Percentiles rank a stretch among this genome's conserved stretches.
These are phyloP conservation scores for Arachis stenosperma DNA, from an alignment of 306 rosid genomes.

Conservation along the genomic window DNA sequence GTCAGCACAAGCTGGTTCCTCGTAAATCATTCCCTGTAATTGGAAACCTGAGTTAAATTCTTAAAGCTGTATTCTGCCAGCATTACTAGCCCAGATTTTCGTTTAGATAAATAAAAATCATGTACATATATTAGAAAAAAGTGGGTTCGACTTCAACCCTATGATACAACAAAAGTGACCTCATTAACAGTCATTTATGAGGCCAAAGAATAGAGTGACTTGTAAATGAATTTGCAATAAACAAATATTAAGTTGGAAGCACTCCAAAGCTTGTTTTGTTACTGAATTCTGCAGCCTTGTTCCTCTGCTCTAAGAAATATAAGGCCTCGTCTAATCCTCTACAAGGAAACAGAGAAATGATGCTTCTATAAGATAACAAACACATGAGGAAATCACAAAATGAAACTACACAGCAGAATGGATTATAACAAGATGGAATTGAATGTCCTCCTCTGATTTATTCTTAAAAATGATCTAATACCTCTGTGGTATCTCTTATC, in stretches of 20 bases:
- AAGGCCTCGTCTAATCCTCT: constrained; percentile 88
- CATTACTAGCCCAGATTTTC: neutral
- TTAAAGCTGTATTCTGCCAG: neutral
- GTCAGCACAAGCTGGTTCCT: too few relatives aligned
- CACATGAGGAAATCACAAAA: neutral
- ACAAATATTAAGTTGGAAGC: constrained; percentile 30
- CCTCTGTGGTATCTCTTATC: constrained; percentile 84
- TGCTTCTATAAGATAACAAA: neutral
- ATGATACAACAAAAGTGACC: constrained; percentile 46
- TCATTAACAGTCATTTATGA: constrained; percentile 47
- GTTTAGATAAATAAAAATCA: neutral
- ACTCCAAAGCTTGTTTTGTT: constrained; percentile 29
- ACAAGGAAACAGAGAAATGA: constrained; percentile 4
- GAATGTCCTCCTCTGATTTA: neutral
- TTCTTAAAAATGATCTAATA: constrained; percentile 36
- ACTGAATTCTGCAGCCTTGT: constrained; percentile 76
- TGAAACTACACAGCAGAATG: constrained; percentile 2
- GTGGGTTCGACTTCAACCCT: constrained; percentile 29
- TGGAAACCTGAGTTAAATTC: neutral
- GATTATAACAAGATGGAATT: constrained; percentile 14
- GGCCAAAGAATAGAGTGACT: constrained; percentile 71
- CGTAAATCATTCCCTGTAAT: too few relatives aligned
- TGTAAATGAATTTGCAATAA: constrained; percentile 44
- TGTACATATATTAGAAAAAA: constrained; percentile 19
- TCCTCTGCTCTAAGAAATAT: constrained; percentile 67